Evolutionary conservation across 2,329 filamentous ascomycete species (phyloP).

Genomic region (Huntiella decipiens): DNA sequence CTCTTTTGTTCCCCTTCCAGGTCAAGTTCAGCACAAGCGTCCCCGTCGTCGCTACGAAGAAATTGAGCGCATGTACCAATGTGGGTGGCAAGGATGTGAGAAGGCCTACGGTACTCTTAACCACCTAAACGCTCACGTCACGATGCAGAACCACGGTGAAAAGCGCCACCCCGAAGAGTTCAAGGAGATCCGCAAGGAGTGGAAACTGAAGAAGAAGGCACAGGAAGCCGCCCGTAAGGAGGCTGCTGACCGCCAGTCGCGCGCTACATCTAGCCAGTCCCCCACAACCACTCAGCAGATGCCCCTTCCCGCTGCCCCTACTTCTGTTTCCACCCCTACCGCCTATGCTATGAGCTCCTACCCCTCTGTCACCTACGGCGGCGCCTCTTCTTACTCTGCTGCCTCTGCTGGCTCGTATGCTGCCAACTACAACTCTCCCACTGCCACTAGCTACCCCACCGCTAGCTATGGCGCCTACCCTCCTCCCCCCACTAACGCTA

Average conservation of each 20-base stretch:
- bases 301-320: slow-evolving; percentile 4
- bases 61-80: slow-evolving; percentile 99
- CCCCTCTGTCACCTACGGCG: too few relatives aligned
- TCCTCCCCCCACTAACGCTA: slow-evolving; percentile 22
- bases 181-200: slow-evolving; percentile 97
- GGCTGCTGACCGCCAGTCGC: slow-evolving; percentile 16
- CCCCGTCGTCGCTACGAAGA: slow-evolving; percentile 89
- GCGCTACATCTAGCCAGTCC: neutral
- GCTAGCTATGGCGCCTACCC: neutral
- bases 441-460: too few relatives aligned
- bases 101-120: slow-evolving; percentile 97
- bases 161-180: slow-evolving; percentile 99
- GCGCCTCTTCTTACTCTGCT: too few relatives aligned
- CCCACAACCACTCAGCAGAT: slow-evolving; percentile 3
- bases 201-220: slow-evolving; percentile 99
- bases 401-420: too few relatives aligned
- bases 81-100: slow-evolving; percentile 94
- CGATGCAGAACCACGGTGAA: slow-evolving; percentile 89
- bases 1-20: slow-evolving; percentile 92
- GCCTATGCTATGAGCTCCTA: too few relatives aligned
- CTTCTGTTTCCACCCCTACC: neutral
- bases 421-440: too few relatives aligned
- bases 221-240: slow-evolving; percentile 71
- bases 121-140: slow-evolving; percentile 93
- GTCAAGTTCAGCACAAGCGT: slow-evolving; percentile 91